A percentile compares a stretch with the other conserved stretches of the same genome.
Conservation (phyloP, 2,329 filamentous ascomycete species). For the Talaromyces islandicus region DNA sequence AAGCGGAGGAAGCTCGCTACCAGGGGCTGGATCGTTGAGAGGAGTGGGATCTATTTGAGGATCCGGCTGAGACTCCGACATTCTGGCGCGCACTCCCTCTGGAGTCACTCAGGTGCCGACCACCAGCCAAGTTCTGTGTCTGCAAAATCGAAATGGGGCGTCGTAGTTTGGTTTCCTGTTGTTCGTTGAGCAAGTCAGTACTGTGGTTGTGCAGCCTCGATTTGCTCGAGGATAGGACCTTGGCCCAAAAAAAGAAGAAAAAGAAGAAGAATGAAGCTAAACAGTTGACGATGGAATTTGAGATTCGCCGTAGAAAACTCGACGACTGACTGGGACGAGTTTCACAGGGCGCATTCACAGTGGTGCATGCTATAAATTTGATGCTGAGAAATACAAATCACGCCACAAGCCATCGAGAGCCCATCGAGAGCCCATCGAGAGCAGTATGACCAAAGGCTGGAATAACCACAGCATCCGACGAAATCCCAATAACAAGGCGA, state of each 20-base stretch:
- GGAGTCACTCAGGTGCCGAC: neutral
- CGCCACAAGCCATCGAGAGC: neutral
- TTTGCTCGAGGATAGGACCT: neutral
- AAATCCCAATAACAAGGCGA: neutral
- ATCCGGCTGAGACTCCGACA: conserved; percentile 7
- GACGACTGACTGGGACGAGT: neutral
- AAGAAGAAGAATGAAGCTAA: neutral
- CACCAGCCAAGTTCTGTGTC: neutral
- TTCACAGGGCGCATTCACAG: neutral
- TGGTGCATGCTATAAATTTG: neutral
- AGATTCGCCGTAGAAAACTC: neutral
- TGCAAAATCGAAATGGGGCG: neutral
- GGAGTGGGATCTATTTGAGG: neutral
- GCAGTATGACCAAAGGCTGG: neutral
- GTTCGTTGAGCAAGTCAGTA: neutral
- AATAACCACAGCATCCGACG: neutral
- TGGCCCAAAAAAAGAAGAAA: neutral
- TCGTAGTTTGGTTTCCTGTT: neutral
- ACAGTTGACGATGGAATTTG: neutral
- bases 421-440: neutral
- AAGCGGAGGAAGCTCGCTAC: conserved; percentile 3
- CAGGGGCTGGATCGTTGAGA: neutral
- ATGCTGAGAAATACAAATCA: neutral
- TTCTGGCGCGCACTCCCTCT: neutral
- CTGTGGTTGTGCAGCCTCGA: neutral